These are phyloP conservation scores for Colletotrichum lindemuthianum DNA, from an alignment of 2,329 filamentous ascomycete species.

Conservation along the genomic window DNA sequence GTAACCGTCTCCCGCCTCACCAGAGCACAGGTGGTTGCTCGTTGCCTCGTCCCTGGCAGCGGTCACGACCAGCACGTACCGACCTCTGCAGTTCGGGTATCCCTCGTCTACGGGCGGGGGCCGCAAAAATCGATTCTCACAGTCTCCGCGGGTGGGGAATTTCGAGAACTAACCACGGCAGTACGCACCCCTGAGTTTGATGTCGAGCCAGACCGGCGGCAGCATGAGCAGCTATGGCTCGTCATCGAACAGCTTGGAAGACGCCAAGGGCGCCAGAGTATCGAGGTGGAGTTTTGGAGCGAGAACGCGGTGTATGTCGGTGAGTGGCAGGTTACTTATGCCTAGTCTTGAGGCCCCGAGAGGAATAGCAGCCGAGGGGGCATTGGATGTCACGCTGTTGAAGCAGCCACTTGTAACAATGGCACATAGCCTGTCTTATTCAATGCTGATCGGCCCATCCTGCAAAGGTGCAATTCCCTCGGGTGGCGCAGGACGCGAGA, in stretches of 20 bases:
- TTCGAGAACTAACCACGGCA: conserved; percentile 72
- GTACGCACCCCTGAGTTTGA: conserved; percentile 80
- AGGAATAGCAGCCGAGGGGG: neutral
- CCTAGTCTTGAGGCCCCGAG: neutral
- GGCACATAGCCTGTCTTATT: no score
- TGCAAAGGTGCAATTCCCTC: no score
- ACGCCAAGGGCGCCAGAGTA: conserved; percentile 50
- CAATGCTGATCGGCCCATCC: no score
- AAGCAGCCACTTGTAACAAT: no score
- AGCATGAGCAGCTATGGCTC: conserved; percentile 74
- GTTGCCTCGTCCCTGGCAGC: conserved; percentile 21
- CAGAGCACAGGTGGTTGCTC: conserved; percentile 65
- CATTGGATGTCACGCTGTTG: no score
- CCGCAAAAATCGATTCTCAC: conserved; percentile 73
- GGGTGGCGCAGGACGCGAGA: no score
- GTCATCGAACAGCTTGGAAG: conserved; percentile 83
- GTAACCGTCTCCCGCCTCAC: conserved; percentile 63
- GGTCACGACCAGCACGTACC: conserved; percentile 38
- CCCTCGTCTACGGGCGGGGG: conserved; percentile 77
- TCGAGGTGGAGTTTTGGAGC: conserved; percentile 64
- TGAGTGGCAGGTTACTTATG: conserved; percentile 51
- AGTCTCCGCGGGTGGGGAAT: conserved; percentile 77
- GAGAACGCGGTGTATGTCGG: conserved; percentile 57
- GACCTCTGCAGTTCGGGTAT: conserved; percentile 68
- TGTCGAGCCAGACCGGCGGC: conserved; percentile 70